Evolutionary conservation across 176 grass and related monocot genomes (phyloP).

Genomic region (Carex scoparia): DNA sequence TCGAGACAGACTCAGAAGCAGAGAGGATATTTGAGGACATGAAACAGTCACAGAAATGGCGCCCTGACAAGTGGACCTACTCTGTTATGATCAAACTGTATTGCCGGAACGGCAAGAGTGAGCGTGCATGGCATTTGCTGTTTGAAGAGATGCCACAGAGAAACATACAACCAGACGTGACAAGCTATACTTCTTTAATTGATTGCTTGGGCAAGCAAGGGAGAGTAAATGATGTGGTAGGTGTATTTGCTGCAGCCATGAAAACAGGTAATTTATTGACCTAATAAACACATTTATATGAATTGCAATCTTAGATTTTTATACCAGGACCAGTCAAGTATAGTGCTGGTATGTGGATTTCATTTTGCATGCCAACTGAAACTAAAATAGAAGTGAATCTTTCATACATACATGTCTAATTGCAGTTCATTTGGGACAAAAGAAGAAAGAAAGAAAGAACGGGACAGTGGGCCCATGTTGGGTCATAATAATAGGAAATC

Average conservation of each 20-base stretch:
- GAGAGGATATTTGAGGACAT: slow-evolving; percentile 82
- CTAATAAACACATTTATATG: neutral
- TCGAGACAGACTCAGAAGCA: slow-evolving; percentile 57
- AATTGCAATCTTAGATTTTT: neutral
- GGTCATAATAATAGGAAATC: neutral
- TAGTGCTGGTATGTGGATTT: neutral
- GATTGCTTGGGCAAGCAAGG: slow-evolving; percentile 67
- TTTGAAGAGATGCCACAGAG: slow-evolving; percentile 61
- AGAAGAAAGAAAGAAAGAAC: neutral
- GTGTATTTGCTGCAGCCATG: slow-evolving; percentile 40
- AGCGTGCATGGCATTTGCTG: slow-evolving; percentile 46
- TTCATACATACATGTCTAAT: neutral
- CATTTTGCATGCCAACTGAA: neutral
- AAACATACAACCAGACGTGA: slow-evolving; percentile 59
- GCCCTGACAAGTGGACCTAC: slow-evolving; percentile 83
- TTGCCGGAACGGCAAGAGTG: slow-evolving; percentile 48
- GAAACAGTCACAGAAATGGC: slow-evolving; percentile 34
- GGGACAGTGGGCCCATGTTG: neutral
- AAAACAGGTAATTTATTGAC: slow-evolving; percentile 31
- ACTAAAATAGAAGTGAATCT: neutral
- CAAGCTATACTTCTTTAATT: slow-evolving; percentile 87
- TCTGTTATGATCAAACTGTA: slow-evolving; percentile 91
- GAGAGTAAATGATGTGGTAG: slow-evolving; percentile 44
- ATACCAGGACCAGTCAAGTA: neutral
- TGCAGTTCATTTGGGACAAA: neutral